phyloP scores from a whole-genome alignment of 805 yeast species.

The Candida awuae region DNA sequence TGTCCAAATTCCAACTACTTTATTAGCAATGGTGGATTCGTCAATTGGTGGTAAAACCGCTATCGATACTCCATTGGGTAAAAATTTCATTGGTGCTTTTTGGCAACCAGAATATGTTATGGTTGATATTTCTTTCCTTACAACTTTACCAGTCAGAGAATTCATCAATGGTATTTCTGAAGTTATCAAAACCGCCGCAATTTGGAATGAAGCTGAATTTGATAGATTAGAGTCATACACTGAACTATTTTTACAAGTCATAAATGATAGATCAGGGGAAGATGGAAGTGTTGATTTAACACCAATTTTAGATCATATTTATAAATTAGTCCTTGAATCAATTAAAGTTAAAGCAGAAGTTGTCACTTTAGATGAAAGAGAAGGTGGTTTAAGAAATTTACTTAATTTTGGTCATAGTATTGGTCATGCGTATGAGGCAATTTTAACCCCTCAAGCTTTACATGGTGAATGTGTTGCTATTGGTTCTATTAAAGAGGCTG shows the following conservation, averaged over 20 bases:
- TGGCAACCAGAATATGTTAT: conserved; percentile 92
- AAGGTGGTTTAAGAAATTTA: conserved; percentile 85
- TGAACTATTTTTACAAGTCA: conserved; percentile 57
- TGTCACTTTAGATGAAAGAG: conserved; percentile 89
- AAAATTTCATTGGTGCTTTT: conserved; percentile 92
- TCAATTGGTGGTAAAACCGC: conserved; percentile 99
- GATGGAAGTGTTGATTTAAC: conserved; percentile 53
- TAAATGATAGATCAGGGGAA: conserved; percentile 34
- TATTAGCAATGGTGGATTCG: conserved; percentile 95
- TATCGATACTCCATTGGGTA: conserved; percentile 92
- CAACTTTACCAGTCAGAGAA: conserved; percentile 85
- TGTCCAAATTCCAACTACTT: conserved; percentile 87
- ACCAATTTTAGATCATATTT: conserved; percentile 64
- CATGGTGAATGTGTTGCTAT: conserved; percentile 99
- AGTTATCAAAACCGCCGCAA: conserved; percentile 95
- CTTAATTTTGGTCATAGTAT: conserved; percentile 94
- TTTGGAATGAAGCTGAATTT: conserved; percentile 90
- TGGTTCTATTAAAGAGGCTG: conserved; percentile 93
- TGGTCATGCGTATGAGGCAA: conserved; percentile 98
- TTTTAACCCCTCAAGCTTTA: conserved; percentile 87
- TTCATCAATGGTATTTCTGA: conserved; percentile 98
- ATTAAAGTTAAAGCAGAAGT: conserved; percentile 89
- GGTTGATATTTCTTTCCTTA: conserved; percentile 80
- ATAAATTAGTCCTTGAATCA: conserved; percentile 75
- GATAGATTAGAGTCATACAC: conserved; percentile 75